A percentile compares a stretch with the other conserved stretches of the same genome.
Conservation (phyloP, 2,329 filamentous ascomycete genomes). For the Fusarium sp. region DNA sequence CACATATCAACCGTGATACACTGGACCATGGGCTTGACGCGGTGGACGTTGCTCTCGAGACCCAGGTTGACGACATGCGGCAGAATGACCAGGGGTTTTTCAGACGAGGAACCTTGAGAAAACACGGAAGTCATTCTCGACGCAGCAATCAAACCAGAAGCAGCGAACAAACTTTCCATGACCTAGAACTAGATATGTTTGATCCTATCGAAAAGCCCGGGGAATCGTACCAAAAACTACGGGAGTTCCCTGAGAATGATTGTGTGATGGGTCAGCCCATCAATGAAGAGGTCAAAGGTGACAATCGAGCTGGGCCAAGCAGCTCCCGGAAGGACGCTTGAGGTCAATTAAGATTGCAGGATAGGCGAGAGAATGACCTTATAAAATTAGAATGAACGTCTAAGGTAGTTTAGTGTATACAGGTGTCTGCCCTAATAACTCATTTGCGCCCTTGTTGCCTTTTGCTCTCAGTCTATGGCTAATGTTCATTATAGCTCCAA, state of each 20-base stretch:
- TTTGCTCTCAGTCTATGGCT: conserved; percentile 38
- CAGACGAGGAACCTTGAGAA: conserved; percentile 45
- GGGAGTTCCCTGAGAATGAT: conserved; percentile 48
- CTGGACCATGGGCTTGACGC: conserved; percentile 53
- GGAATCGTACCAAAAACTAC: conserved; percentile 23
- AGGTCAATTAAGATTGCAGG: background rate
- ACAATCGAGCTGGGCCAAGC: conserved; percentile 24
- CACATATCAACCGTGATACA: conserved; percentile 53
- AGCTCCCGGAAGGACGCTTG: conserved; percentile 4
- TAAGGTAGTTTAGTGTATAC: conserved; percentile 44
- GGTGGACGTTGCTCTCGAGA: conserved; percentile 53
- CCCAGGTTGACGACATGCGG: conserved; percentile 53
- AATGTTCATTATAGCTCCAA: conserved; percentile 39
- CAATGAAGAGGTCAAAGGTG: conserved; percentile 50
- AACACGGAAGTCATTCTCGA: conserved; percentile 37
- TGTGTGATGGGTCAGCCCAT: conserved; percentile 55
- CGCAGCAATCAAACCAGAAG: conserved; percentile 49
- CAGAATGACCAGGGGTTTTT: conserved; percentile 51
- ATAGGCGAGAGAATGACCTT: conserved; percentile 9
- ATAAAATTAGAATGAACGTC: conserved; percentile 39
- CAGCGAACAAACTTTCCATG: conserved; percentile 46
- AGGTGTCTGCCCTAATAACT: conserved; percentile 29
- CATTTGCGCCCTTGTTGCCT: conserved; percentile 16
- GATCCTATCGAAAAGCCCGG: conserved; percentile 29
- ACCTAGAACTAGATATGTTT: conserved; percentile 49